Conservation (phyloP, 768 basidiomycete species). For the Collybiopsis luxurians region DNA sequence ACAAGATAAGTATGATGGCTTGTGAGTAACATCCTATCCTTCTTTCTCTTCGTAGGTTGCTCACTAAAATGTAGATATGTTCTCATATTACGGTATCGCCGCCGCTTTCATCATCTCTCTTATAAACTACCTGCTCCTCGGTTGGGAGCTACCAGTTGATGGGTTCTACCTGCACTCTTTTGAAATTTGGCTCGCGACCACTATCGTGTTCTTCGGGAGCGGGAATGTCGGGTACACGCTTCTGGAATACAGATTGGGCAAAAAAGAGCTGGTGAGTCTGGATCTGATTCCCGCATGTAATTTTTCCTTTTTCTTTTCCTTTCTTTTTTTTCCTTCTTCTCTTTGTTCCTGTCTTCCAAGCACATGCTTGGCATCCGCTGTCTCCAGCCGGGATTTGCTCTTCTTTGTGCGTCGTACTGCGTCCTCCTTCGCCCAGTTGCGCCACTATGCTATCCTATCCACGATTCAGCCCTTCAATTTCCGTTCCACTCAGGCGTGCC, state of each 20-base stretch:
- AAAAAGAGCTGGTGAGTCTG: constrained; percentile 14
- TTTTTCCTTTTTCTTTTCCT: not conserved
- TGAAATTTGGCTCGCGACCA: constrained; percentile 52
- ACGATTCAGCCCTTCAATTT: no score
- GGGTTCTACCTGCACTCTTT: constrained; percentile 54
- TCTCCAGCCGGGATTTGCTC: not conserved
- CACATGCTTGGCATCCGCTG: not conserved
- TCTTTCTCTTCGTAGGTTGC: not conserved
- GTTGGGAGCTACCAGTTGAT: constrained; percentile 47
- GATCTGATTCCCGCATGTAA: constrained; percentile 6
- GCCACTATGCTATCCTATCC: no score
- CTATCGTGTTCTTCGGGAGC: constrained; percentile 47
- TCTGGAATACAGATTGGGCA: constrained; percentile 49
- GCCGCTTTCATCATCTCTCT: constrained; percentile 42
- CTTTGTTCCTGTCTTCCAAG: not conserved
- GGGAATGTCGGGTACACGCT: constrained; percentile 48
- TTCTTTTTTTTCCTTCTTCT: not conserved
- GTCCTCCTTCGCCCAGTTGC: not conserved
- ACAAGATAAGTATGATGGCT: constrained; percentile 77
- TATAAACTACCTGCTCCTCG: constrained; percentile 49
- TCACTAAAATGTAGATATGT: constrained; percentile 38
- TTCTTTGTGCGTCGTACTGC: not conserved
- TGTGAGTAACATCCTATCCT: constrained; percentile 34
- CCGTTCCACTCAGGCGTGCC: no score
- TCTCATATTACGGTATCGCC: constrained; percentile 55